These are phyloP conservation scores for Yamadazyma atlantica DNA, from an alignment of 1,139 yeast genomes.

Conservation along the genomic window DNA sequence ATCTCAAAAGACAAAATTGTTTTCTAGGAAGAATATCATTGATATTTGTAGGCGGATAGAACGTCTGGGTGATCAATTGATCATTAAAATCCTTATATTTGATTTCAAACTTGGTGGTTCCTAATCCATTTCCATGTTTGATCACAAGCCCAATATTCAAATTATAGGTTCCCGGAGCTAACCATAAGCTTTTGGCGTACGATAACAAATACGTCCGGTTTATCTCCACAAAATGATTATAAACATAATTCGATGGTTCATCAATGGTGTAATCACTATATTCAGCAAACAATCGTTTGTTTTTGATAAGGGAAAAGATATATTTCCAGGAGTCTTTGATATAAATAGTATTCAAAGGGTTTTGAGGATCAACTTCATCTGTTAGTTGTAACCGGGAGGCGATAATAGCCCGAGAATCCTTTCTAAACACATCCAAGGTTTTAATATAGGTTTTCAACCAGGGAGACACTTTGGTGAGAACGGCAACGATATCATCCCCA, in stretches of 20 bases:
- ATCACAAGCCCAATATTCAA: constrained; percentile 52
- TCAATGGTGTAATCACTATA: constrained; percentile 51
- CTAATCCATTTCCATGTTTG: constrained; percentile 56
- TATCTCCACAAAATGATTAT: constrained; percentile 45
- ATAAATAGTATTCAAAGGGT: constrained; percentile 26
- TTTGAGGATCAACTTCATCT: constrained; percentile 16
- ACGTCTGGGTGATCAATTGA: constrained; percentile 30
- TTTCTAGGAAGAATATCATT: constrained; percentile 57
- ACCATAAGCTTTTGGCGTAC: constrained; percentile 44
- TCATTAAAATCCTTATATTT: constrained; percentile 24
- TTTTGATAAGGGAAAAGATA: constrained; percentile 49
- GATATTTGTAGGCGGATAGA: constrained; percentile 58
- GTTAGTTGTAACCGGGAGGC: constrained; percentile 27
- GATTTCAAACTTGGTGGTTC: constrained; percentile 57
- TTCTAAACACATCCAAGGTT: constrained; percentile 50
- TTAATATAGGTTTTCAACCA: constrained; percentile 45
- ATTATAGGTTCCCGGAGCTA: constrained; percentile 55
- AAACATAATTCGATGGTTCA: constrained; percentile 48
- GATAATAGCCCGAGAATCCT: constrained; percentile 31
- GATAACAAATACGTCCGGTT: constrained; percentile 51
- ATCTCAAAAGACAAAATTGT: constrained; percentile 49
- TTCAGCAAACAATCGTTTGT: constrained; percentile 54
- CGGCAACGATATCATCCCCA: constrained; percentile 38
- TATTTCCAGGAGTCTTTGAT: constrained; percentile 58
- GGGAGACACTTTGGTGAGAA: constrained; percentile 33